Percentiles rank a stretch among this genome's conserved stretches.
These are phyloP conservation scores for Collybiopsis confluens DNA, from an alignment of 768 basidiomycete genomes.

Conservation along the genomic window DNA sequence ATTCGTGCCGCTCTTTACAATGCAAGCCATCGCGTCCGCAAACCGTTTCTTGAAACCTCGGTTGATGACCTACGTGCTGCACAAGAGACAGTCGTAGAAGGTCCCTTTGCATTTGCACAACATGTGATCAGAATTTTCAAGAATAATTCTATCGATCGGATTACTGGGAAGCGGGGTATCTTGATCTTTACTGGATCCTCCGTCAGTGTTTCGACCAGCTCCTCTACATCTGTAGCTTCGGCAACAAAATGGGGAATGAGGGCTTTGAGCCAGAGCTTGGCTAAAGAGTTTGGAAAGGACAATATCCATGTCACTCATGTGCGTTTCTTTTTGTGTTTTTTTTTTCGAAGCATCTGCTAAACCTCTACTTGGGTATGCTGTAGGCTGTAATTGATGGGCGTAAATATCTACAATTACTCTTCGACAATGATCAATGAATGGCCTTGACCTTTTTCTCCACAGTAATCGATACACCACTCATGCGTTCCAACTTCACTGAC, in stretches of 20 bases:
- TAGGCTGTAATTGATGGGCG: neutral
- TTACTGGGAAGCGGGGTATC: constrained; percentile 52
- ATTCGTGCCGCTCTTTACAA: constrained; percentile 65
- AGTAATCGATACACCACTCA: neutral
- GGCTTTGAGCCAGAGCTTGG: constrained; percentile 64
- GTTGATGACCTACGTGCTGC: constrained; percentile 49
- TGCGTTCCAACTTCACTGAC: neutral
- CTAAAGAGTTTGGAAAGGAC: constrained; percentile 69
- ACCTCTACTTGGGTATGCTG: neutral
- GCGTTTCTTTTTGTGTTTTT: neutral
- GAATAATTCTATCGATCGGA: constrained; percentile 44
- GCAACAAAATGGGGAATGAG: constrained; percentile 61
- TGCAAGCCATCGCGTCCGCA: constrained; percentile 51
- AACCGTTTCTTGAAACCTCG: constrained; percentile 61
- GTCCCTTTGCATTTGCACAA: constrained; percentile 60
- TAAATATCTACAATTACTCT: constrained; percentile 6
- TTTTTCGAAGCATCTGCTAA: neutral
- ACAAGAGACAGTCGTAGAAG: constrained; percentile 49
- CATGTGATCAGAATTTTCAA: constrained; percentile 58
- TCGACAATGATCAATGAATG: neutral
- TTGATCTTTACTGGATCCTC: constrained; percentile 74
- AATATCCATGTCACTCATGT: constrained; percentile 57
- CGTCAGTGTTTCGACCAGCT: constrained; percentile 58
- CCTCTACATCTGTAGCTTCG: constrained; percentile 54
- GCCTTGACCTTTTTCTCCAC: neutral